Evolutionary conservation across 176 grass and related monocot genomes (phyloP).

Genomic region (Eleusine coracana): DNA sequence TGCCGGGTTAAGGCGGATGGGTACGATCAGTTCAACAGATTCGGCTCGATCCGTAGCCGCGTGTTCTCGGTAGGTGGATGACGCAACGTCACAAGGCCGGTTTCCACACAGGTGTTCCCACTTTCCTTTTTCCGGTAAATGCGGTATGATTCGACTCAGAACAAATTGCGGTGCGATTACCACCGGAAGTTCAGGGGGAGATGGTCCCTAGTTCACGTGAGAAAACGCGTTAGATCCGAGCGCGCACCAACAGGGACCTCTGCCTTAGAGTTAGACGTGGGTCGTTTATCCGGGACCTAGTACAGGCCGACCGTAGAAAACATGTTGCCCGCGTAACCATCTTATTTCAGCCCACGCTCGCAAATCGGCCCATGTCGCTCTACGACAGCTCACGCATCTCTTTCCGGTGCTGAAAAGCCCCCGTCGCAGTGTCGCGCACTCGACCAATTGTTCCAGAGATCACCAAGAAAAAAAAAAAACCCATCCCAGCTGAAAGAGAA

Average conservation of each 20-base stretch:
- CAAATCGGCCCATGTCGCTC: background rate
- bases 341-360: background rate
- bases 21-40: background rate
- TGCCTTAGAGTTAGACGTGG: too few relatives aligned
- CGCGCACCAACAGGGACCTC: too few relatives aligned
- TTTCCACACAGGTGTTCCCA: background rate
- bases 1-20: background rate
- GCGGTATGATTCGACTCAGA: background rate
- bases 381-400: background rate
- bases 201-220: background rate
- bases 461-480: too few relatives aligned
- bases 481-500: too few relatives aligned
- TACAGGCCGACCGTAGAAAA: background rate
- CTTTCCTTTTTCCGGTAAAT: background rate
- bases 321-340: background rate
- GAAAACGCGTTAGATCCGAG: background rate
- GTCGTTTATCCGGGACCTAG: background rate
- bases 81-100: background rate
- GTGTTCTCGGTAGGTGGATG: constrained; percentile 16
- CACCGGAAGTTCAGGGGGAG: background rate
- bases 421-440: too few relatives aligned
- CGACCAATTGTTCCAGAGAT: too few relatives aligned
- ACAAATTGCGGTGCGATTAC: background rate
- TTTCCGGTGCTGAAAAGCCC: too few relatives aligned
- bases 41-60: background rate